A percentile compares a stretch with the other conserved stretches of the same genome.
These are phyloP conservation scores for Leccinum imitatum DNA, from an alignment of 768 basidiomycete species.

Conservation along the genomic window DNA sequence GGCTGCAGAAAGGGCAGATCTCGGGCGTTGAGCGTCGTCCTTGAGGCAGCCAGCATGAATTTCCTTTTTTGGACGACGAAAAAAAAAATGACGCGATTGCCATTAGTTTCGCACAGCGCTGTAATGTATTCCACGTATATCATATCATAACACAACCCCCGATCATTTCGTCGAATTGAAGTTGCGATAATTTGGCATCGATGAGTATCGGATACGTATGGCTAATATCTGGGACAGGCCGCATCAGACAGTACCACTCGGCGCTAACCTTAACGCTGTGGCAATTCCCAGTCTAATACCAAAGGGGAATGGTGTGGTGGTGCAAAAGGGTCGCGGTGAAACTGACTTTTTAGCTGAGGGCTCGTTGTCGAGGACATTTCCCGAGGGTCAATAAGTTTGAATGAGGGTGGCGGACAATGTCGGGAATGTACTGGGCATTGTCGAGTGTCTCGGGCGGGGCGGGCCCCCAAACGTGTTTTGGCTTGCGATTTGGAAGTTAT, in stretches of 20 bases:
- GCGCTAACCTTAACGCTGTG: conserved; percentile 15
- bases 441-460: not conserved
- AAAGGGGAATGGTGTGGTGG: conserved; percentile 11
- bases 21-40: no score
- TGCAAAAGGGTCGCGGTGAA: conserved; percentile 10
- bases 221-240: conserved; percentile 12
- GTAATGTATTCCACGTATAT: conserved; percentile 30
- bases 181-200: conserved; percentile 18
- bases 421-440: conserved; percentile 4
- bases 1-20: no score
- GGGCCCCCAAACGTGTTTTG: not conserved
- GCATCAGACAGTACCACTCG: conserved; percentile 22
- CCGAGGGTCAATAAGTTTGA: not conserved
- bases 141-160: conserved; percentile 16
- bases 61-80: no score
- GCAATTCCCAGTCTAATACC: conserved; percentile 15
- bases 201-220: conserved; percentile 19
- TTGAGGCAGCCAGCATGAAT: no score
- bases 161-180: conserved; percentile 21
- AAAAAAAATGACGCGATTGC: no score
- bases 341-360: conserved; percentile 2
- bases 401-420: not conserved
- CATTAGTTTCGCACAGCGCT: no score
- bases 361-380: conserved; percentile 2
- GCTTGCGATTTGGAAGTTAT: conserved; percentile 1